Evolutionary conservation across 2,329 filamentous ascomycete species (phyloP).

Genomic region (Fusarium virguliforme): DNA sequence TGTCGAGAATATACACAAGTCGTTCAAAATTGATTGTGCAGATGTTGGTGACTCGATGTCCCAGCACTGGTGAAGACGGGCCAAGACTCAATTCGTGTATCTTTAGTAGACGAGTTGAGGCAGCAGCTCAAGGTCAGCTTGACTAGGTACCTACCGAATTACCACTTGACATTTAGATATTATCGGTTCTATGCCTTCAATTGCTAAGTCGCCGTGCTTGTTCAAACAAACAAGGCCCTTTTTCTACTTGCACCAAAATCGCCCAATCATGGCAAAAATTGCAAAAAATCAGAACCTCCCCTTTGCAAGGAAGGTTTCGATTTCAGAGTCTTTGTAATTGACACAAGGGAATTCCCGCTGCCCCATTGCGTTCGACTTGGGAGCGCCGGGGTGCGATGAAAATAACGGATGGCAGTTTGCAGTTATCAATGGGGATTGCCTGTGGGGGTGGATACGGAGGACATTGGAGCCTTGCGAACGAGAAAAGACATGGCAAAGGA

Average conservation of each 20-base stretch:
- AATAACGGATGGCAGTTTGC: background rate
- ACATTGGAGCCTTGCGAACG: background rate
- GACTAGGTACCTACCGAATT: background rate
- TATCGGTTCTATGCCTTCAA: background rate
- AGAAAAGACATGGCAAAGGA: background rate
- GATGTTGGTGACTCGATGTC: background rate
- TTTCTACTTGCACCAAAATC: too few relatives aligned
- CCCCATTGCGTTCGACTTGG: constrained; percentile 17
- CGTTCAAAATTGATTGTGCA: background rate
- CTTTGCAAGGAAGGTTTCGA: constrained; percentile 18
- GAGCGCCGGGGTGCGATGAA: constrained; percentile 22
- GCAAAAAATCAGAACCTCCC: constrained; percentile 7
- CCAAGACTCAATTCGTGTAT: background rate
- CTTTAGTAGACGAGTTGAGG: background rate
- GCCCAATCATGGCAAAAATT: constrained; percentile 13
- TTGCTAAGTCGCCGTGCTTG: background rate
- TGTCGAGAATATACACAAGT: background rate
- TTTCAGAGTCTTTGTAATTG: background rate
- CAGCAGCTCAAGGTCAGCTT: background rate
- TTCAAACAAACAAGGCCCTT: too few relatives aligned
- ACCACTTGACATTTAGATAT: too few relatives aligned
- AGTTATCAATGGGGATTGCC: constrained; percentile 14
- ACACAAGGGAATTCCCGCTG: background rate
- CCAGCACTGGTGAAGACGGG: background rate
- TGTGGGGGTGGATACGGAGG: constrained; percentile 1